Conservation (phyloP, 2,329 filamentous ascomycete species). For the Xylariaceae sp. region DNA sequence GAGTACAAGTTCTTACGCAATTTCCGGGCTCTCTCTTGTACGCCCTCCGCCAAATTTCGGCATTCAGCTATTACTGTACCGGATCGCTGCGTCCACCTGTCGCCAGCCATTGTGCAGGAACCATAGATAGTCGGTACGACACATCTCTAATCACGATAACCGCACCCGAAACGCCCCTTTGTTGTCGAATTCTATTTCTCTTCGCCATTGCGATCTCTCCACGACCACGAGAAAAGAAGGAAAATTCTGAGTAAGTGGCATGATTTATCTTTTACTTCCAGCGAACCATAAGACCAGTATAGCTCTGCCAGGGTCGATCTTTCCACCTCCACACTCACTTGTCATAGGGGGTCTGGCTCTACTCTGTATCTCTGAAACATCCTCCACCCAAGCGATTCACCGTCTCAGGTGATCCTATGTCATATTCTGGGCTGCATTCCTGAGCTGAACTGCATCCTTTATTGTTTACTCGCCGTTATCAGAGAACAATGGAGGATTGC, state of each 20-base stretch:
- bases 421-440: constrained; percentile 15
- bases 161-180: not conserved
- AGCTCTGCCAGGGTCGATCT: too few species aligned
- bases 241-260: too few species aligned
- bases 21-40: too few species aligned
- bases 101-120: constrained; percentile 26
- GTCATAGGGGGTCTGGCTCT: constrained; percentile 17
- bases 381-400: constrained; percentile 22
- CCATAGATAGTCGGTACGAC: constrained; percentile 21
- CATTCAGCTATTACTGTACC: constrained; percentile 17
- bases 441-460: constrained; percentile 9
- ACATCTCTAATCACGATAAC: constrained; percentile 8
- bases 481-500: constrained; percentile 4
- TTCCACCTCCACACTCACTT: too few species aligned
- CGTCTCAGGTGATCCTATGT: constrained; percentile 21
- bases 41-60: not conserved
- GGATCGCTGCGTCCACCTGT: constrained; percentile 25
- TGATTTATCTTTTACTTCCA: too few species aligned
- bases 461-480: constrained; percentile 8
- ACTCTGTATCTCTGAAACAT: constrained; percentile 26
- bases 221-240: too few species aligned
- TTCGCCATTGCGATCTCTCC: not conserved
- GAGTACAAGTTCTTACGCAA: not conserved
- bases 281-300: too few species aligned
- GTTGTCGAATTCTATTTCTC: not conserved